A percentile compares a stretch with the other conserved stretches of the same genome.
Evolutionary conservation across 2,329 filamentous ascomycete genomes (phyloP).

Genomic region (Exserohilum turcica): DNA sequence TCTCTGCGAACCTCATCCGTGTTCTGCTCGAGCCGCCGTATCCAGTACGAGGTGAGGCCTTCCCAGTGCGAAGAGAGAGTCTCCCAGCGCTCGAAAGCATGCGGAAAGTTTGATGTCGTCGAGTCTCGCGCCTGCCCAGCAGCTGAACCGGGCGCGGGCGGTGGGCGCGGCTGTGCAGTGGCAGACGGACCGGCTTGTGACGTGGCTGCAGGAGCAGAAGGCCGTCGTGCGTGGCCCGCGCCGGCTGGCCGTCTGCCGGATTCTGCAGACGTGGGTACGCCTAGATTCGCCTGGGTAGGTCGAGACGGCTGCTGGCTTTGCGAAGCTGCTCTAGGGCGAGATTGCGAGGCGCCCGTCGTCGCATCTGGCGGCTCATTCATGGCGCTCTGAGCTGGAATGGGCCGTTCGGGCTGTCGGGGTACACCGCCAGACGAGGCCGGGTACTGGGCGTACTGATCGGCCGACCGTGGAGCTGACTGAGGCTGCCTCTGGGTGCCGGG

Average conservation of each 20-base stretch:
- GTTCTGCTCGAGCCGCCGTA: slow-evolving; percentile 88
- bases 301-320: slow-evolving; percentile 46
- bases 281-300: slow-evolving; percentile 34
- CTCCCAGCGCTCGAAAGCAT: slow-evolving; percentile 98
- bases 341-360: slow-evolving; percentile 35
- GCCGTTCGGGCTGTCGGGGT: slow-evolving; percentile 38
- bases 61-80: slow-evolving; percentile 97
- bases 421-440: slow-evolving; percentile 32
- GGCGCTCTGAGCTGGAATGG: slow-evolving; percentile 28
- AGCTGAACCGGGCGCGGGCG: slow-evolving; percentile 32
- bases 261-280: slow-evolving; percentile 26
- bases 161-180: slow-evolving; percentile 36
- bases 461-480: slow-evolving; percentile 33
- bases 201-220: slow-evolving; percentile 35
- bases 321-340: slow-evolving; percentile 39
- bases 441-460: slow-evolving; percentile 37
- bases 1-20: slow-evolving; percentile 82
- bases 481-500: slow-evolving; percentile 36
- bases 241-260: slow-evolving; percentile 40
- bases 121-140: slow-evolving; percentile 42
- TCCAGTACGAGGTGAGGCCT: slow-evolving; percentile 96
- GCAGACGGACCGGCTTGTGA: slow-evolving; percentile 42
- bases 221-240: slow-evolving; percentile 39
- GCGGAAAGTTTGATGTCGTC: slow-evolving; percentile 75
- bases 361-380: slow-evolving; percentile 27